Conservation (phyloP, 208 protist genomes). For the Leishmania lainsoni region DNA sequence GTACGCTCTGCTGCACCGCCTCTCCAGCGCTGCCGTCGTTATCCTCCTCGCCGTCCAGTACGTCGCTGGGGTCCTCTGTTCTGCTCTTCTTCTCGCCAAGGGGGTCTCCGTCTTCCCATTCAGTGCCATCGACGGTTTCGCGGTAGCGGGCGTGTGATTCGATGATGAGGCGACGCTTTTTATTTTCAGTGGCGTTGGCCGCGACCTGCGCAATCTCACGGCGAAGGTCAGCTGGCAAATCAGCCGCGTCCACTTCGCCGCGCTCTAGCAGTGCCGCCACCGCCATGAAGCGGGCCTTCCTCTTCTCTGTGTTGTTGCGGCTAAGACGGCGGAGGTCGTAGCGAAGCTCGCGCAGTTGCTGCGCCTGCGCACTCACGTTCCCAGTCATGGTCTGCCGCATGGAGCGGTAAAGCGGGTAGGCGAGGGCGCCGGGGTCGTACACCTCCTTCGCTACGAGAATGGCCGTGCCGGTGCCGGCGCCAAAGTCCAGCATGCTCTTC, state of each 20-base stretch:
- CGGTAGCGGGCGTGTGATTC: slow-evolving; percentile 74
- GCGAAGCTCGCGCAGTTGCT: slow-evolving; percentile 67
- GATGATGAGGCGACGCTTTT: slow-evolving; percentile 48
- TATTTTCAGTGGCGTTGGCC: slow-evolving; percentile 51
- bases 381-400: slow-evolving; percentile 81
- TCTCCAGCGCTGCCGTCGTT: slow-evolving; percentile 18
- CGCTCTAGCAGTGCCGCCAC: slow-evolving; percentile 81
- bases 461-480: slow-evolving; percentile 81
- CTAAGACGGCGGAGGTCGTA: slow-evolving; percentile 77
- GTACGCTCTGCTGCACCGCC: slow-evolving; percentile 35
- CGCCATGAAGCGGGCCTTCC: slow-evolving; percentile 88
- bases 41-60: slow-evolving; percentile 56
- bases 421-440: slow-evolving; percentile 83
- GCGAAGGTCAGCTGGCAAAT: slow-evolving; percentile 73
- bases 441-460: slow-evolving; percentile 89
- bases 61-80: slow-evolving; percentile 50
- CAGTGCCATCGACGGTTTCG: slow-evolving; percentile 79
- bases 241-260: slow-evolving; percentile 70
- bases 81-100: slow-evolving; percentile 41
- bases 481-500: slow-evolving; percentile 89
- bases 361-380: slow-evolving; percentile 58
- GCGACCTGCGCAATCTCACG: slow-evolving; percentile 77
- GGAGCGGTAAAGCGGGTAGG: slow-evolving; percentile 86
- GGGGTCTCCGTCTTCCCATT: slow-evolving; percentile 80
- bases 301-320: slow-evolving; percentile 83